phyloP scores from a whole-genome alignment of 257 asterid genomes.

The Cordia subcordata region DNA sequence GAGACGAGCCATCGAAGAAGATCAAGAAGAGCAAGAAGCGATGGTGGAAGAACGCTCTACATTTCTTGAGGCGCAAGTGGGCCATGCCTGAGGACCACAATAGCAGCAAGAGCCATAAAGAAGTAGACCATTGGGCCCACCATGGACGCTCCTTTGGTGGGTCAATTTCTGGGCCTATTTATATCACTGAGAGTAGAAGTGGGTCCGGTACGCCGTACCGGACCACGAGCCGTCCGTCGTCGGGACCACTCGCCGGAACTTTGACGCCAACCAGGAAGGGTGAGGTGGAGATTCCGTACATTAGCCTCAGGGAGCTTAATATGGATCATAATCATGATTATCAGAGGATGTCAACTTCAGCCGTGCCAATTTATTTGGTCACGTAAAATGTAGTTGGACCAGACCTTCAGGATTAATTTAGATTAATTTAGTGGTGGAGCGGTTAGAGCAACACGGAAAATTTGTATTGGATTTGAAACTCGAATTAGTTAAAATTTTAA shows the following conservation, averaged over 20 bases:
- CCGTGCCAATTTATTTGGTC: slow-evolving; percentile 79
- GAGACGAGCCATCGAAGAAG: slow-evolving; percentile 38
- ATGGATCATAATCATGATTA: slow-evolving; percentile 34
- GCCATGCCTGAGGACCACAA: slow-evolving; percentile 7
- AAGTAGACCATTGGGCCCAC: neutral
- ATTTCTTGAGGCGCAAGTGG: slow-evolving; percentile 38
- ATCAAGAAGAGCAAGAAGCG: slow-evolving; percentile 62
- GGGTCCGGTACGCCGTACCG: slow-evolving; percentile 55
- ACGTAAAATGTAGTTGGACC: slow-evolving; percentile 23
- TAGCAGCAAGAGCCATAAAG: neutral
- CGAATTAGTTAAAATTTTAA: too few relatives aligned
- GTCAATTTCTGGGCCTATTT: slow-evolving; percentile 62
- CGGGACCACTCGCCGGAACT: slow-evolving; percentile 44
- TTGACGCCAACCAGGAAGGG: slow-evolving; percentile 29
- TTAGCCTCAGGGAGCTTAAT: slow-evolving; percentile 65
- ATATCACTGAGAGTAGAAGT: slow-evolving; percentile 67
- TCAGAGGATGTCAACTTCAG: slow-evolving; percentile 32
- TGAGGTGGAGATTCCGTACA: slow-evolving; percentile 51
- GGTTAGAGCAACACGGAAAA: too few relatives aligned
- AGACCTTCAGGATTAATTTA: too few relatives aligned
- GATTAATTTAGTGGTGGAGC: too few relatives aligned
- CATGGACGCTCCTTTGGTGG: slow-evolving; percentile 22
- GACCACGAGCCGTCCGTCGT: slow-evolving; percentile 40
- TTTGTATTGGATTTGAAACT: too few relatives aligned
- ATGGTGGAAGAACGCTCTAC: slow-evolving; percentile 80